phyloP scores from a whole-genome alignment of 1,284 basidiomycete species.

The Boletus calvinii region DNA sequence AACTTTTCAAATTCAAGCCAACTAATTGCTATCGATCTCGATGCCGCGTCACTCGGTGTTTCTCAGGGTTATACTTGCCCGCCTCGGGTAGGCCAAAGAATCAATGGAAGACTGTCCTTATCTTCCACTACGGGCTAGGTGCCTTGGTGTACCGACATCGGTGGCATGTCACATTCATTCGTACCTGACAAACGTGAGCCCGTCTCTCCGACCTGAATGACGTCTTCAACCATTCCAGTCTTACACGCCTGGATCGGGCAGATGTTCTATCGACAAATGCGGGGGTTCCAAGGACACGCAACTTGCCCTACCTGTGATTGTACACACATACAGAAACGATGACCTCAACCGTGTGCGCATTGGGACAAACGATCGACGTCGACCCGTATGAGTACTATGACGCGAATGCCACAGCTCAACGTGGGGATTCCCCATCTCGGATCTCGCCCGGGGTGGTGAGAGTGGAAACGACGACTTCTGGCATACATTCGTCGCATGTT shows the following conservation, averaged over 20 bases:
- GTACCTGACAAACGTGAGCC: background rate
- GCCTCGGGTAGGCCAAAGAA: background rate
- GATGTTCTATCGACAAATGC: background rate
- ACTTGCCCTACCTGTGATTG: too few relatives aligned
- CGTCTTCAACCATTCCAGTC: conserved; percentile 9
- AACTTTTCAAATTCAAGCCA: conserved; percentile 3
- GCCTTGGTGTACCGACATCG: background rate
- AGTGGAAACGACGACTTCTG: conserved; percentile 1
- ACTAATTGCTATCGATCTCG: background rate
- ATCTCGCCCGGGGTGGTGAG: conserved; percentile 13
- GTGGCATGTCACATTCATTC: background rate
- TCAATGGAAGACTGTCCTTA: background rate
- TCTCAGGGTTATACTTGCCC: background rate
- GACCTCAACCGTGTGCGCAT: conserved; percentile 7
- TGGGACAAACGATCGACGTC: conserved; percentile 14
- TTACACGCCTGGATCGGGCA: conserved; percentile 6
- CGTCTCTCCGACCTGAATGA: conserved; percentile 4
- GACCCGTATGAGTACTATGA: conserved; percentile 1
- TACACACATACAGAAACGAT: conserved; percentile 11
- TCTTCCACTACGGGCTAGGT: background rate
- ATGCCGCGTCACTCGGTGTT: background rate
- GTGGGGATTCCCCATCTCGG: conserved; percentile 8
- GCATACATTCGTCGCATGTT: conserved; percentile 23
- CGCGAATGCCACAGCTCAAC: conserved; percentile 9
- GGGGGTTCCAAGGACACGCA: background rate